Evolutionary conservation across 176 grass and related monocot genomes (phyloP), one percentile per base, ranked within the genome.

Genomic region (Bromus sterilis): DNA sequence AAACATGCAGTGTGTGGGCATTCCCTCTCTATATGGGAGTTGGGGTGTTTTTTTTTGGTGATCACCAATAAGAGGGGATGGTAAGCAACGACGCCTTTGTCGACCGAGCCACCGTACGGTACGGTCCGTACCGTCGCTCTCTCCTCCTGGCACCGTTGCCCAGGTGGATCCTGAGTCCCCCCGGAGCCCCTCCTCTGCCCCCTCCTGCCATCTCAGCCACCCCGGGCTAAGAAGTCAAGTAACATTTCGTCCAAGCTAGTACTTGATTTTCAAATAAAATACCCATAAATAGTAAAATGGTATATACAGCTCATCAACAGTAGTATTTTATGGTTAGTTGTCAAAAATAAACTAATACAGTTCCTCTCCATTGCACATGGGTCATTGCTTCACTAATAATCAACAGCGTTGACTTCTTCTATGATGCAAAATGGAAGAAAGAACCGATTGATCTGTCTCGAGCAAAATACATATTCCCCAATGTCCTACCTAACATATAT

Each of bases 311-410:
- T 14, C 24, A 25, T 32, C 29, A 29, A 12, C 15, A 30, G 20
- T 75, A 70, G 21, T 58, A 29, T 85, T 48, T 36, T 82, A 77
- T 35, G 46, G 68, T 44, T 48, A 60, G 3, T n/a, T 32, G 26
- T 71, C 65, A 75, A 77, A 82, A 30, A 29, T 46, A 72, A 25
- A 14, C 68, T 82, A 82, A 46, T 65, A 87, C 23, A 18, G 37
- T 69, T 28, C 49, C 16, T 49, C 14, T 61, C 41, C 41, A 82
- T 2, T 46, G 65, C 64, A 60, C 39, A 85, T 21, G 70, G 15
- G 14, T 46, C 46, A 37, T 31, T 49, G 7, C 60, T 79, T 13
- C 37, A 31, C 18, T 3, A 46, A 44, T 71, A 72, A 44, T 72
- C 14, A 37, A 40, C 30, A 60, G 23, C 39, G 77, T 82, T 77